These are phyloP conservation scores for Pulveroboletus frians DNA, from an alignment of 768 basidiomycete species.

Conservation along the genomic window DNA sequence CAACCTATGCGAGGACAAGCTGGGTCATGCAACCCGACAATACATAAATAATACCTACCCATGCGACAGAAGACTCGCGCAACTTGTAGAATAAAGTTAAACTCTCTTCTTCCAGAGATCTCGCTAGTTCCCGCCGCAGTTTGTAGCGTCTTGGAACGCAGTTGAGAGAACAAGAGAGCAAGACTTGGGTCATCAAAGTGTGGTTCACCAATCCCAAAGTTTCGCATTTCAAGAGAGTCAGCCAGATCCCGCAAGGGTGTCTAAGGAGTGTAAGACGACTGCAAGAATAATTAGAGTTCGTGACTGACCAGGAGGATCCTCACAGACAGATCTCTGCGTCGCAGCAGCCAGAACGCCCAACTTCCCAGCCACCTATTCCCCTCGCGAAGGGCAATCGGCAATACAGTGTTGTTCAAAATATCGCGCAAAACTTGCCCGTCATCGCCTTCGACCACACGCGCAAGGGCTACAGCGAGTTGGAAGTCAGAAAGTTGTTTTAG, in stretches of 20 bases:
- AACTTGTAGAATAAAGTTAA: slow-evolving; percentile 93
- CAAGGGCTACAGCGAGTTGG: slow-evolving; percentile 83
- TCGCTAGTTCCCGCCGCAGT: slow-evolving; percentile 90
- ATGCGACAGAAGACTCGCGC: slow-evolving; percentile 90
- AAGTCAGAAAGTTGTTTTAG: slow-evolving; percentile 84
- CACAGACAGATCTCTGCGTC: slow-evolving; percentile 83
- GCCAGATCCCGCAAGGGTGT: slow-evolving; percentile 76
- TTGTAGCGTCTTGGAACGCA: slow-evolving; percentile 88
- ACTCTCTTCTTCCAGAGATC: slow-evolving; percentile 82
- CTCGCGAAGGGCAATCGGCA: slow-evolving; percentile 78
- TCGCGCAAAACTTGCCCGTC: slow-evolving; percentile 71
- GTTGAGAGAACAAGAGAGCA: slow-evolving; percentile 82
- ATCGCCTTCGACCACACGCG: slow-evolving; percentile 78
- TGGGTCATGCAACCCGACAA: background rate
- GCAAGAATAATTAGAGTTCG: background rate
- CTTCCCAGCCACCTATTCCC: slow-evolving; percentile 93
- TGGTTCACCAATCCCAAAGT: slow-evolving; percentile 71
- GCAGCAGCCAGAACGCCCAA: slow-evolving; percentile 97
- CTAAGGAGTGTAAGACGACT: slow-evolving; percentile 31
- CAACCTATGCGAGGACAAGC: slow-evolving; percentile 55
- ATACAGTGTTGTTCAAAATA: slow-evolving; percentile 67
- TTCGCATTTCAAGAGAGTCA: slow-evolving; percentile 45
- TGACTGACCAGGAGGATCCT: slow-evolving; percentile 75
- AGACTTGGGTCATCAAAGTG: slow-evolving; percentile 94
- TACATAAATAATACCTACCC: slow-evolving; percentile 53